Base-by-base conservation (phyloP, 2,329 filamentous ascomycete genomes). In the Chalaropsis ovoidea region DNA sequence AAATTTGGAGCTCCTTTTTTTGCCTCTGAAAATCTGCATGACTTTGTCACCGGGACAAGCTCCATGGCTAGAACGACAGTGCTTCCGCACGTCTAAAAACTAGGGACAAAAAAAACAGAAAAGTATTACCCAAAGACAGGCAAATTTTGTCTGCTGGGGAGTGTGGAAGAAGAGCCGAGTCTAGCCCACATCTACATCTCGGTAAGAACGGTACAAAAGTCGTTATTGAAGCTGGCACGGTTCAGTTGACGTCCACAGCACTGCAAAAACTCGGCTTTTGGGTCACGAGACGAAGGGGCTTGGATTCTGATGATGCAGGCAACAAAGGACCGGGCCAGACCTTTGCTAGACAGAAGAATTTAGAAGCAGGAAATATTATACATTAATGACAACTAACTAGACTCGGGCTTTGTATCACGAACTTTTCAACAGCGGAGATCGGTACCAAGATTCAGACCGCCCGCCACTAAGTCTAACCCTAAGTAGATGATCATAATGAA, bases 11-110 rank as follows among this genome's bases (percentile, higher is more conserved):
- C 35, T 24, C 15, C 11, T 49, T 49, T 49, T 49, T 22, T 47
- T 17, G 15, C 52, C 11, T 56, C 27, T n/a, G 7, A 56, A 31
- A 35, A 56, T n/a, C 24, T 31, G 17, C 52, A 56, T 31, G 52
- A 15, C 52, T 56, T 35, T 56, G 52, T 56, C 52, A 56, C 27
- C 52, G 27, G 52, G 7, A 56, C 52, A 56, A 56, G 52, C 24
- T 35, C 52, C 52, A 24, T 17, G 43, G 43, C 43, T 47, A 47
- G n/a, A n/a, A 19, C 4, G 17, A 35, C 52, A 31, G 52, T 56
- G 52, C 52, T 56, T 56, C 52, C 15, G 52, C 52, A 56, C 19
- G n/a, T 52, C 47, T 19, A 22, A 24, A 52, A 52, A 24, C 3
- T 1, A 10, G 13, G 4, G 24, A 52, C 5, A 24, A 24, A 24